Evolutionary conservation across 148 eudicot species (phyloP).

Genomic region (Silene uniflora): DNA sequence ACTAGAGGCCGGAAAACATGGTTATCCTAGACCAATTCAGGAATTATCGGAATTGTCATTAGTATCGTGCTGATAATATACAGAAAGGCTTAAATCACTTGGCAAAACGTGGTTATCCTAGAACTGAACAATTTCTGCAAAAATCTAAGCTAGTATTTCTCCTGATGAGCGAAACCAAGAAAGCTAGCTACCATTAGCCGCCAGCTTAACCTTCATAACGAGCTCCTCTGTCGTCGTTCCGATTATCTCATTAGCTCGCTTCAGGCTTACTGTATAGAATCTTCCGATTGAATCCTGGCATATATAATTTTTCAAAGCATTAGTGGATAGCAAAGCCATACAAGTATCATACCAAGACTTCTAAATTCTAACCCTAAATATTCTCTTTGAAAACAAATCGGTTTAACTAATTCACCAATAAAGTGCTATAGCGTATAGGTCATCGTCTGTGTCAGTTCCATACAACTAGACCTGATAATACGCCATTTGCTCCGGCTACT

Average conservation of each 20-base stretch:
- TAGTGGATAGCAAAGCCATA: not conserved
- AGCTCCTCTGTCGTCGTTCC: slow-evolving; percentile 83
- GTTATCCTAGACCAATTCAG: not conserved
- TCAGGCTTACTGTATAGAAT: slow-evolving; percentile 54
- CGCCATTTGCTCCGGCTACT: too few relatives aligned
- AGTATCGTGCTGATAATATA: too few relatives aligned
- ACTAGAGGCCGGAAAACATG: too few relatives aligned
- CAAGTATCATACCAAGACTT: not conserved
- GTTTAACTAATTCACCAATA: not conserved
- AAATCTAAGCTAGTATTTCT: not conserved
- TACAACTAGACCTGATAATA: too few relatives aligned
- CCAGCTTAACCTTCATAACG: slow-evolving; percentile 56
- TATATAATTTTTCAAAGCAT: not conserved
- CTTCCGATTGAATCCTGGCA: slow-evolving; percentile 76
- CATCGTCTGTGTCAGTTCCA: not conserved
- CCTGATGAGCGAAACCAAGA: not conserved
- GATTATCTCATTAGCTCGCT: slow-evolving; percentile 83
- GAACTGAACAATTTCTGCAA: not conserved
- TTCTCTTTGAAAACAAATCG: not conserved
- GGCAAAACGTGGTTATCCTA: not conserved
- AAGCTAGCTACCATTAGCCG: slow-evolving; percentile 14
- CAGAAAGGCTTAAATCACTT: not conserved
- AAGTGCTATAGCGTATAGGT: not conserved
- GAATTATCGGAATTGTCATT: too few relatives aligned
- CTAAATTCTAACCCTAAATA: not conserved